Conservation (phyloP, 108 stramenopile species). For the Pseudonitzschia multiseries region DNA sequence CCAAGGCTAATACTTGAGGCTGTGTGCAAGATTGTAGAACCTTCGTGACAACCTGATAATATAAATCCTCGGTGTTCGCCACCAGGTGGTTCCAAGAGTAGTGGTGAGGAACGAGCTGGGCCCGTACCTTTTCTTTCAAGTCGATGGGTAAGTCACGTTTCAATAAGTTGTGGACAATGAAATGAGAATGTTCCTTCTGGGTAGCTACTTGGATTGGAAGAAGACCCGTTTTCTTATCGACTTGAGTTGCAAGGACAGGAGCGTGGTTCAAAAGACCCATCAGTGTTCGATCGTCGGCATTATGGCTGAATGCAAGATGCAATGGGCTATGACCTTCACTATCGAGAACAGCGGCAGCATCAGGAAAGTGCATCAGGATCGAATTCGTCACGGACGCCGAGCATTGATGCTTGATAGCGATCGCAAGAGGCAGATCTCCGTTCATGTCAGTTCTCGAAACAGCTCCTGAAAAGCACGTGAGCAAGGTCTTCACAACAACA, state of each 20-base stretch:
- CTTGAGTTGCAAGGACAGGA: conserved; percentile 71
- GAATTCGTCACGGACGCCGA: conserved; percentile 69
- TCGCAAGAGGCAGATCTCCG: conserved; percentile 81
- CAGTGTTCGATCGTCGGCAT: conserved; percentile 80
- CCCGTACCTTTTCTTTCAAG: conserved; percentile 82
- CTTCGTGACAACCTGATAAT: conserved; percentile 87
- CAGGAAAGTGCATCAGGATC: conserved; percentile 76
- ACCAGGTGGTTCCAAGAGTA: conserved; percentile 92
- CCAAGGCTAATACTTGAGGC: conserved; percentile 87
- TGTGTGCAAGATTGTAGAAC: conserved; percentile 85
- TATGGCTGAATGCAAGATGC: conserved; percentile 71
- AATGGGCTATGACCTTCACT: conserved; percentile 83
- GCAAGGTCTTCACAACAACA: conserved; percentile 83
- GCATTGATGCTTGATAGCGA: conserved; percentile 80
- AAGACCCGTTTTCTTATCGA: conserved; percentile 71
- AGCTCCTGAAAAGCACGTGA: conserved; percentile 80
- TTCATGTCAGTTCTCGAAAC: conserved; percentile 78
- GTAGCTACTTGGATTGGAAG: conserved; percentile 88
- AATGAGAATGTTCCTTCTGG: conserved; percentile 80
- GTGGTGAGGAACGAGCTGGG: conserved; percentile 79
- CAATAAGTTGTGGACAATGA: conserved; percentile 84
- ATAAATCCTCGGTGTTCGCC: conserved; percentile 73
- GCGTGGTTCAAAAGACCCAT: conserved; percentile 83
- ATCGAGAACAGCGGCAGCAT: conserved; percentile 70
- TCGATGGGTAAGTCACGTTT: conserved; percentile 87